phyloP scores from a whole-genome alignment of 306 rosid genomes.

The Cucumis melo region DNA sequence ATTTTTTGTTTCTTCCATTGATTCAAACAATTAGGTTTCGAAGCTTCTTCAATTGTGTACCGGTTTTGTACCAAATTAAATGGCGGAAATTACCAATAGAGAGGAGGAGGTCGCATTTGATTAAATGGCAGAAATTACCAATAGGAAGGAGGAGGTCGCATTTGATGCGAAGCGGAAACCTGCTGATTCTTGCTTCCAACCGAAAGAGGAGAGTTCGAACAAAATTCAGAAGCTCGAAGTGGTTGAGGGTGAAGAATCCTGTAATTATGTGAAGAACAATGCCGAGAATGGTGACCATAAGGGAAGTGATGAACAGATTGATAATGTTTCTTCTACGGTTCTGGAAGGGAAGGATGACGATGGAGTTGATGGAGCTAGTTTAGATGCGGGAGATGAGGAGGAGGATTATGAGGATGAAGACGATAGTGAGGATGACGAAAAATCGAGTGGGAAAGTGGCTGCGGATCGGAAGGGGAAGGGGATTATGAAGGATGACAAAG shows the following conservation, averaged over 20 bases:
- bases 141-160: constrained; percentile 33
- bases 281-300: background rate
- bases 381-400: constrained; percentile 13
- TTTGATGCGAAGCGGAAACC: constrained; percentile 12
- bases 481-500: constrained; percentile 49
- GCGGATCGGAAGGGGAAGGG: constrained; percentile 72
- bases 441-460: constrained; percentile 22
- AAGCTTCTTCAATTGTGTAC: background rate
- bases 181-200: background rate
- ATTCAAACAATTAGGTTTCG: background rate
- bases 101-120: constrained; percentile 40
- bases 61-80: constrained; percentile 20
- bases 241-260: constrained; percentile 2
- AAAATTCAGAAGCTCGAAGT: constrained; percentile 39
- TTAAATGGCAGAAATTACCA: too few relatives aligned
- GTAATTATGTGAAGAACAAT: background rate
- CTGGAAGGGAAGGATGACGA: constrained; percentile 8
- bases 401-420: constrained; percentile 14
- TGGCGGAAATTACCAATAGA: constrained; percentile 43
- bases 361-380: constrained; percentile 6
- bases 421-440: constrained; percentile 15
- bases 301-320: constrained; percentile 3
- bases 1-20: background rate
- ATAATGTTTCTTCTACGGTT: constrained; percentile 17
- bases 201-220: constrained; percentile 16